Conservation (phyloP, 192 early-diverging fungal species). For the Backusella australiensis region DNA sequence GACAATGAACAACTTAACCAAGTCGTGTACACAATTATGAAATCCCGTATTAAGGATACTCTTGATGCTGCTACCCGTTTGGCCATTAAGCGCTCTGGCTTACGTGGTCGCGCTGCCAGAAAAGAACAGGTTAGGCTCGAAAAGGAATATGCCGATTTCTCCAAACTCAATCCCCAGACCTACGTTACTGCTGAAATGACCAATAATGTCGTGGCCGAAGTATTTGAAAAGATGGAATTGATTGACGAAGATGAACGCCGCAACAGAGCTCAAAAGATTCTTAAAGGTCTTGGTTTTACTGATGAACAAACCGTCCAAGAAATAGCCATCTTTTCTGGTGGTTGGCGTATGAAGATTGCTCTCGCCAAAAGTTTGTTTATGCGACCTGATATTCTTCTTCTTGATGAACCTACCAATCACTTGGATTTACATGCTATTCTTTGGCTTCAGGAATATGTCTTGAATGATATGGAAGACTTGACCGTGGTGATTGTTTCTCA, state of each 20-base stretch:
- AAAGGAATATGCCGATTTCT: conserved; percentile 34
- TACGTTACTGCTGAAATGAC: conserved; percentile 38
- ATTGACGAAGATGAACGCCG: conserved; percentile 65
- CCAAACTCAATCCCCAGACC: conserved; percentile 35
- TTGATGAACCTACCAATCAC: conserved; percentile 91
- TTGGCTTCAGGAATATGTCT: conserved; percentile 85
- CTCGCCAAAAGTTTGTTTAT: conserved; percentile 84
- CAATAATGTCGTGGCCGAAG: conserved; percentile 53
- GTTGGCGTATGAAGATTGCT: conserved; percentile 88
- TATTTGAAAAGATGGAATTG: conserved; percentile 58
- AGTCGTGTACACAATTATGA: conserved; percentile 40
- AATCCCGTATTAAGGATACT: conserved; percentile 40
- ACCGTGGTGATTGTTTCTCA: conserved; percentile 86
- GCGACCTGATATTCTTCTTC: conserved; percentile 76
- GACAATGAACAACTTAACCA: conserved; percentile 15
- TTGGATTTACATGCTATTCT: conserved; percentile 88
- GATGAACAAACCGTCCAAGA: conserved; percentile 58
- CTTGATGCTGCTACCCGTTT: conserved; percentile 51
- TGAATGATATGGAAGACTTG: conserved; percentile 49
- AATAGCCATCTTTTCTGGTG: conserved; percentile 74
- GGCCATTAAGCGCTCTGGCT: conserved; percentile 65
- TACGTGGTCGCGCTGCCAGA: conserved; percentile 62
- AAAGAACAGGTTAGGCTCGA: conserved; percentile 46
- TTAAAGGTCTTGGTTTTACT: conserved; percentile 74
- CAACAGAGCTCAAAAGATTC: conserved; percentile 65